Conservation (phyloP, 2,329 filamentous ascomycete genomes). For the Ophiostoma montium region DNA sequence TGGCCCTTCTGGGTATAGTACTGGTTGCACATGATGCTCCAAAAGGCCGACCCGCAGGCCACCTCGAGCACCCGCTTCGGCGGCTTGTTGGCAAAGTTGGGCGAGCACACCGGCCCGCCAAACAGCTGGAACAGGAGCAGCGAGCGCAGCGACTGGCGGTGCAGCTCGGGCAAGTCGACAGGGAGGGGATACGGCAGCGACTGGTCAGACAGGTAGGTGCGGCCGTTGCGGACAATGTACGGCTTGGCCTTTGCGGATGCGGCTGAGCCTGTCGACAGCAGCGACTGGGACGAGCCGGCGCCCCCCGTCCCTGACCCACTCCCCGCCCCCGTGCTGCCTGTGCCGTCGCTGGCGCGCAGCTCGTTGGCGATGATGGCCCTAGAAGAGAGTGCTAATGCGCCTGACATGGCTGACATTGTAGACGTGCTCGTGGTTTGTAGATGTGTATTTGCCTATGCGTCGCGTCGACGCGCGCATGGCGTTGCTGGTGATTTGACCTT, state of each 20-base stretch:
- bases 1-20: constrained; percentile 56
- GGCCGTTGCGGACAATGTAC: constrained; percentile 61
- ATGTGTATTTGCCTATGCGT: constrained; percentile 10
- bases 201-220: constrained; percentile 66
- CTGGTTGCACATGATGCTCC: constrained; percentile 78
- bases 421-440: constrained; percentile 32
- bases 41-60: constrained; percentile 77
- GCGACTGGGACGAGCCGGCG: constrained; percentile 15
- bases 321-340: constrained; percentile 16
- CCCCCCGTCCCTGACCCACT: not conserved
- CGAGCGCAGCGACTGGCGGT: constrained; percentile 74
- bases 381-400: constrained; percentile 25
- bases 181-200: constrained; percentile 70
- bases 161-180: constrained; percentile 68
- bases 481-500: not conserved
- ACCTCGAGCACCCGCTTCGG: constrained; percentile 72
- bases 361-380: constrained; percentile 37
- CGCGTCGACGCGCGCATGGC: not conserved
- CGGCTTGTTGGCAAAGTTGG: constrained; percentile 48
- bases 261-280: constrained; percentile 12
- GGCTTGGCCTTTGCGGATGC: constrained; percentile 27
- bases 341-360: constrained; percentile 29
- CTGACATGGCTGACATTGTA: constrained; percentile 26
- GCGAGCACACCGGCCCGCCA: constrained; percentile 64
- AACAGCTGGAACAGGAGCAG: constrained; percentile 70